Conservation (phyloP, 805 yeast species). For the Clavispora phyllophila region DNA sequence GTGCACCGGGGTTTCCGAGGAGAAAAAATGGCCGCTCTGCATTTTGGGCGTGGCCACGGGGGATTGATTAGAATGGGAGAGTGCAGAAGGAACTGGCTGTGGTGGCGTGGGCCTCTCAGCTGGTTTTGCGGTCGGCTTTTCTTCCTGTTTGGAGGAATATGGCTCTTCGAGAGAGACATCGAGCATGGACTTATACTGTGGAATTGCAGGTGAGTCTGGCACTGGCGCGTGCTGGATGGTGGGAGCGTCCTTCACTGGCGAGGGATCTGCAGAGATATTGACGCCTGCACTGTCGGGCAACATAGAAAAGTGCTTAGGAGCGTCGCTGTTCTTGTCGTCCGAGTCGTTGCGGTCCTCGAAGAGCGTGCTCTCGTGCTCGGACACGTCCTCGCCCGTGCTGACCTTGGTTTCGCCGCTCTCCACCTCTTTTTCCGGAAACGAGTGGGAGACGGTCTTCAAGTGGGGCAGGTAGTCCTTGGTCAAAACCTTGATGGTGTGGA, state of each 20-base stretch:
- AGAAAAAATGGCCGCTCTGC: neutral
- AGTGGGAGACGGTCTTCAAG: neutral
- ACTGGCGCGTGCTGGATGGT: too few relatives aligned
- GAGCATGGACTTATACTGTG: neutral
- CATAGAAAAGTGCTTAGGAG: neutral
- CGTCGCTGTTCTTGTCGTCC: neutral
- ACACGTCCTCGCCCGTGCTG: neutral
- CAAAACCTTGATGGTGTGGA: conserved; percentile 18
- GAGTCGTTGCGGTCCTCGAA: neutral
- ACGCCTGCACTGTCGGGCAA: too few relatives aligned
- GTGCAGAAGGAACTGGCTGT: too few relatives aligned
- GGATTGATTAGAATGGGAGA: neutral
- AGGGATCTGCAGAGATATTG: neutral
- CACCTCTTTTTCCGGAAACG: conserved; percentile 1
- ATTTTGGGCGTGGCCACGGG: neutral
- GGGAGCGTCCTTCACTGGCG: neutral
- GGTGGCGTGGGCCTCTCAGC: too few relatives aligned
- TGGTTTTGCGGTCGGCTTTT: neutral
- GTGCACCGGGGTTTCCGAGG: neutral
- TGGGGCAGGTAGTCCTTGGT: conserved; percentile 5
- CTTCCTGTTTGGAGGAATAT: too few relatives aligned
- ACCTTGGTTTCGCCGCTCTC: conserved; percentile 2
- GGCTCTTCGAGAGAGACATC: neutral
- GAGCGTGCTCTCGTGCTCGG: neutral
- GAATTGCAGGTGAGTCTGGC: too few relatives aligned